A percentile compares a stretch with the other conserved stretches of the same genome.
Conservation (phyloP, 192 early-diverging fungal species). For the Thamnidium elegans region DNA sequence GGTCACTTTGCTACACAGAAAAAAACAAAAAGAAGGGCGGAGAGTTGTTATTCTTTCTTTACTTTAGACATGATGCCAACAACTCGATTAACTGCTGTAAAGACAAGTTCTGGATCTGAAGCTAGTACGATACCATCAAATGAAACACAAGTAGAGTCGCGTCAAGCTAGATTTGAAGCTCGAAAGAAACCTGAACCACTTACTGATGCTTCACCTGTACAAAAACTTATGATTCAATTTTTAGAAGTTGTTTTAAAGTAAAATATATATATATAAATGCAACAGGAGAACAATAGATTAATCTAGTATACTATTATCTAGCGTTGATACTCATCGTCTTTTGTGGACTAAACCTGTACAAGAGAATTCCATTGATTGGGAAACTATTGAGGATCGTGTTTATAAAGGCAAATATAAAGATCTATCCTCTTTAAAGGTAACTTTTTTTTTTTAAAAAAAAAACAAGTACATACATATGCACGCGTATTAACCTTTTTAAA, state of each 20-base stretch:
- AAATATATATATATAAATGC: not conserved
- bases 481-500: too few species aligned
- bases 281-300: not conserved
- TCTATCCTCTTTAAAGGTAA: constrained; percentile 13
- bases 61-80: not conserved
- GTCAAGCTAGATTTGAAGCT: constrained; percentile 4
- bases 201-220: not conserved
- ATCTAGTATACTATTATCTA: not conserved
- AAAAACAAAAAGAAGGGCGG: not conserved
- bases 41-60: not conserved
- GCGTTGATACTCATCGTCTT: constrained; percentile 7
- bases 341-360: not conserved
- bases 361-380: not conserved
- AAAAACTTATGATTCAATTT: constrained; percentile 4
- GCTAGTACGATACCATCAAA: not conserved
- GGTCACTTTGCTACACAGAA: too few species aligned
- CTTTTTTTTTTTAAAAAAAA: not conserved
- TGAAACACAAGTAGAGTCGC: not conserved
- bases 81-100: not conserved
- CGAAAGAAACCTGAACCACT: not conserved
- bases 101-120: not conserved
- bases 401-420: constrained; percentile 13
- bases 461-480: too few species aligned
- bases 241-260: constrained; percentile 5
- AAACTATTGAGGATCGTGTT: constrained; percentile 6